Base-by-base conservation (phyloP, 2,329 filamentous ascomycete species). In the Ophiostoma pallidulum region DNA sequence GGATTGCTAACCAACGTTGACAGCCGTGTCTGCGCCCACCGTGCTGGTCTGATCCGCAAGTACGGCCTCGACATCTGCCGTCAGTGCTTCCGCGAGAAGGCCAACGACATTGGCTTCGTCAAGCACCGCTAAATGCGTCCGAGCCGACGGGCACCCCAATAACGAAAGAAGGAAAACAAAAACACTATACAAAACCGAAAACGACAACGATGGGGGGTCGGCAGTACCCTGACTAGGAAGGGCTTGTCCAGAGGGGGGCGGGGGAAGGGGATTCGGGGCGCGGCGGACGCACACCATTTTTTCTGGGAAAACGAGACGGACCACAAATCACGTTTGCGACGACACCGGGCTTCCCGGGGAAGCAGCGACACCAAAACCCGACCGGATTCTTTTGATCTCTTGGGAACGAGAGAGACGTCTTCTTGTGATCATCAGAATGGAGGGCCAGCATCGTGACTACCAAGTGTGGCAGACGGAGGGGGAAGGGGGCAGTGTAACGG, bases 11-110 rank as follows among this genome's bases (percentile, higher is more conserved):
- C 62, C 37, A 43, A 49, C 14, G 14, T 48, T 22, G 36, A 44
- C 58, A 80, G 77, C 77, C 77, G 77, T 57, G 74, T 80, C 66
- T 80, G 77, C 87, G 88, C 89, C 68, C 91, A 98, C 86, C 83
- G 80, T 68, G 91, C 92, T 66, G 92, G 92, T 94, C 83, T 98
- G 62, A 95, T 98, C 82, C 90, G 92, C 79, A 98, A 98, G 79
- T 98, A 98, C 78, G 91, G 92, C 68, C 80, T 96, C 63, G 88
- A 94, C 74, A 80, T 85, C 67, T 85, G 81, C 79, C 80, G 81
- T 78, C 81, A 85, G 69, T 85, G 81, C 77, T 85, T 84, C 78
- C 77, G 80, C 64, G 80, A 84, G 75, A 83, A 83, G 75, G 70
- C 78, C 59, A 70, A 77, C 68, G 80, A 84, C 65, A 84, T 84